Percentiles rank a stretch among this genome's conserved stretches.
Evolutionary conservation across 345 rosid species (phyloP).

Genomic region (Aurinia saxatilis): DNA sequence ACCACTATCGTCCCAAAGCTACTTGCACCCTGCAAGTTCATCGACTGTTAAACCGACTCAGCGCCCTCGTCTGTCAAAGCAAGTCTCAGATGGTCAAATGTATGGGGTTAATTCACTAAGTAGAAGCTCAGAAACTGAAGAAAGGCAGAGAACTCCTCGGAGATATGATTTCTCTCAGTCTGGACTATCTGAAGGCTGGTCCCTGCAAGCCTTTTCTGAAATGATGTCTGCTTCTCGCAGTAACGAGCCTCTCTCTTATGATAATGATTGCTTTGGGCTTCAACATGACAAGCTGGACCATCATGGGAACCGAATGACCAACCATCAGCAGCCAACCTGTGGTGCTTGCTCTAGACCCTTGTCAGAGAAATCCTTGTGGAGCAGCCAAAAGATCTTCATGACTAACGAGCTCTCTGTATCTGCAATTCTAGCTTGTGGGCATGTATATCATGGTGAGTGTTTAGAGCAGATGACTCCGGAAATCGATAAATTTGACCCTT

Average conservation of each 20-base stretch:
- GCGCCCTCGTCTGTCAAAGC: conserved; percentile 35
- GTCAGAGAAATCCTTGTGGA: conserved; percentile 72
- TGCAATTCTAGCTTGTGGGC: conserved; percentile 83
- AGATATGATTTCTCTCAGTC: conserved; percentile 54
- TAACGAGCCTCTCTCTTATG: conserved; percentile 55
- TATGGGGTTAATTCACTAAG: conserved; percentile 18
- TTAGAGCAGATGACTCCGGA: conserved; percentile 84
- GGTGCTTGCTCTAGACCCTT: conserved; percentile 82
- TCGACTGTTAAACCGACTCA: conserved; percentile 35
- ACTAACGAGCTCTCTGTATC: conserved; percentile 64
- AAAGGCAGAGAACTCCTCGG: conserved; percentile 33
- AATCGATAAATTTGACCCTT: conserved; percentile 73
- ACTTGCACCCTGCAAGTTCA: conserved; percentile 39
- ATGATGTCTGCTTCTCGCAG: conserved; percentile 57
- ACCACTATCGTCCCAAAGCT: conserved; percentile 47
- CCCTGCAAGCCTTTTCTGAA: conserved; percentile 78
- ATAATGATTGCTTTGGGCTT: conserved; percentile 43
- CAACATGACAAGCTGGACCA: conserved; percentile 41
- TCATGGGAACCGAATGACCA: conserved; percentile 36
- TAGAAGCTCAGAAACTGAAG: conserved; percentile 22
- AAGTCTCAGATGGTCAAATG: conserved; percentile 30
- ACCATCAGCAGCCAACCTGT: conserved; percentile 64
- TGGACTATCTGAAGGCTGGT: conserved; percentile 81
- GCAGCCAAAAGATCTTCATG: conserved; percentile 60
- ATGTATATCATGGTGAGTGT: conserved; percentile 95